These are phyloP conservation scores for Inosperma sp. DNA, from an alignment of 768 basidiomycete species.

Conservation along the genomic window DNA sequence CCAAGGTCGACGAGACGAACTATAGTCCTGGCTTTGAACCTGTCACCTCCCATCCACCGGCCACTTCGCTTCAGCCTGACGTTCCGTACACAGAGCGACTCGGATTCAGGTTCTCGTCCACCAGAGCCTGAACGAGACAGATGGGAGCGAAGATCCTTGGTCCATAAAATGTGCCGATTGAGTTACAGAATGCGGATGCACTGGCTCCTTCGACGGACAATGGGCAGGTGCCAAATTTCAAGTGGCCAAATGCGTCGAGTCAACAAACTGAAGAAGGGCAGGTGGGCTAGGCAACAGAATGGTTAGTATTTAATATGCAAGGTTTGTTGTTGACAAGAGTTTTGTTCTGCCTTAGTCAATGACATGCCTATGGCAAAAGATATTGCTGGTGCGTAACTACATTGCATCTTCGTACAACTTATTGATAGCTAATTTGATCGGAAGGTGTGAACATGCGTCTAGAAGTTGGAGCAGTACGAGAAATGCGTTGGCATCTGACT, in stretches of 20 bases:
- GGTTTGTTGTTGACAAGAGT: neutral
- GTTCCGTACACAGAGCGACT: conserved; percentile 21
- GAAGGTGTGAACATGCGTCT: conserved; percentile 54
- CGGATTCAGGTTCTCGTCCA: too few species aligned
- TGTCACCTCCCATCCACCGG: conserved; percentile 6
- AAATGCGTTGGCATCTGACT: conserved; percentile 55
- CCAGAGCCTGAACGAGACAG: conserved; percentile 42
- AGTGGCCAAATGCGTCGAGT: conserved; percentile 62
- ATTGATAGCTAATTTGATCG: too few species aligned
- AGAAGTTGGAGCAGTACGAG: conserved; percentile 48
- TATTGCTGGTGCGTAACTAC: conserved; percentile 29
- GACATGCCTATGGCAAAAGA: conserved; percentile 46
- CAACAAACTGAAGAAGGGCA: conserved; percentile 56
- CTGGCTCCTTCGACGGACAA: conserved; percentile 59
- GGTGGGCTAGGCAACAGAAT: conserved; percentile 64
- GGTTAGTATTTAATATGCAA: conserved; percentile 28
- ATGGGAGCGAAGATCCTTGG: conserved; percentile 49
- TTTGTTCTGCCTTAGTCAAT: conserved; percentile 32
- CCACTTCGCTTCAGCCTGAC: conserved; percentile 15
- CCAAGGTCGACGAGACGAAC: neutral
- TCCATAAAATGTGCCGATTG: conserved; percentile 52
- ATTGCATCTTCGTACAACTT: too few species aligned
- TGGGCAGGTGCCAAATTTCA: conserved; percentile 52
- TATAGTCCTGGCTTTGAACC: neutral
- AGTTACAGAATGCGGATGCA: conserved; percentile 51